These are phyloP conservation scores for Ascomycota sp. DNA, from an alignment of 2,329 filamentous ascomycete species.

Conservation along the genomic window DNA sequence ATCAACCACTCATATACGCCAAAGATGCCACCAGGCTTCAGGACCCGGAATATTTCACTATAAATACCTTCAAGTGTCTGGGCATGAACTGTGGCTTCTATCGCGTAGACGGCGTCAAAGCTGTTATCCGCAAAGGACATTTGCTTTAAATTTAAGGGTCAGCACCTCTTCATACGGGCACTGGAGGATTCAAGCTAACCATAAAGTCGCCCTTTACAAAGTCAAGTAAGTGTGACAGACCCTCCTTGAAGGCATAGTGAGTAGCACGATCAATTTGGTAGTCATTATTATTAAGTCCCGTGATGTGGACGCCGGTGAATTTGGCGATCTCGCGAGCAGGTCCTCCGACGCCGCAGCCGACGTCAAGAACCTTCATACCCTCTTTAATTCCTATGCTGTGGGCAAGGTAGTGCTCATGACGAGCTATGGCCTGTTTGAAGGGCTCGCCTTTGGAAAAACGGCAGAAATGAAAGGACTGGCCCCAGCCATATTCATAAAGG, in stretches of 20 bases:
- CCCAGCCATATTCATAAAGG: constrained; percentile 93
- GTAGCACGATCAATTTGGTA: constrained; percentile 96
- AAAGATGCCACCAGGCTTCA: constrained; percentile 90
- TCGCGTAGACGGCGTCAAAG: constrained; percentile 91
- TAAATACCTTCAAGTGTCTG: constrained; percentile 83
- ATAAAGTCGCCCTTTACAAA: constrained; percentile 97
- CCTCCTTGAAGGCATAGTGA: constrained; percentile 63
- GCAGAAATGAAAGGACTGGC: constrained; percentile 92
- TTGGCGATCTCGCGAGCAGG: constrained; percentile 91
- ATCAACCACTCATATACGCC: constrained; percentile 99
- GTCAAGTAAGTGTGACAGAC: constrained; percentile 55
- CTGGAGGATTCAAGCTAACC: constrained; percentile 19
- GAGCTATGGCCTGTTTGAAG: constrained; percentile 80
- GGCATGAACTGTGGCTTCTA: constrained; percentile 91
- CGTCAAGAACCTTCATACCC: constrained; percentile 78
- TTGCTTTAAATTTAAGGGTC: constrained; percentile 17
- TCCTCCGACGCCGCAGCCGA: constrained; percentile 91
- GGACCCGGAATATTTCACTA: constrained; percentile 78
- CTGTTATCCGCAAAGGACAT: constrained; percentile 84
- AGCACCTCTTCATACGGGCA: too few relatives aligned
- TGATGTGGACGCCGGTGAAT: constrained; percentile 76
- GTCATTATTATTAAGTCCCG: constrained; percentile 96
- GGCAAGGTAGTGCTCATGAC: constrained; percentile 95
- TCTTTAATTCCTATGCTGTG: constrained; percentile 71
- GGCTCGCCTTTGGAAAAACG: constrained; percentile 73